These are phyloP conservation scores for Coemansia sp. DNA, from an alignment of 192 early-diverging fungal genomes.

Conservation along the genomic window DNA sequence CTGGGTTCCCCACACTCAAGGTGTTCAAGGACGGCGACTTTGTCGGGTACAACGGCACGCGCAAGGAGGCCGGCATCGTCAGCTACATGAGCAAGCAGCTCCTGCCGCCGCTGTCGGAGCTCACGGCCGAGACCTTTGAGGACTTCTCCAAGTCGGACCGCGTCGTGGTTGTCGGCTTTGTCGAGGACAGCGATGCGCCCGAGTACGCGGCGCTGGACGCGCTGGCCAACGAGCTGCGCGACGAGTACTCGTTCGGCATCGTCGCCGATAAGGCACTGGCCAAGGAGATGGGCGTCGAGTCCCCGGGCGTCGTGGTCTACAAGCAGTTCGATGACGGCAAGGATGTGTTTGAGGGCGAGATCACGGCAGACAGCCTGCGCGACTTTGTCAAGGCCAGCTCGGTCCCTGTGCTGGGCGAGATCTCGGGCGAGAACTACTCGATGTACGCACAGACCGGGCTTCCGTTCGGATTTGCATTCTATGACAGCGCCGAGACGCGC, in stretches of 20 bases:
- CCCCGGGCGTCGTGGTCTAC: slow-evolving; percentile 73
- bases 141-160: slow-evolving; percentile 78
- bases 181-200: slow-evolving; percentile 55
- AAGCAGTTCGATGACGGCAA: slow-evolving; percentile 90
- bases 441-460: slow-evolving; percentile 81
- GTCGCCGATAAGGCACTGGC: slow-evolving; percentile 58
- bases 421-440: slow-evolving; percentile 83
- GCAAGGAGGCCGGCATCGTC: slow-evolving; percentile 82
- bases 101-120: slow-evolving; percentile 70
- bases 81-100: slow-evolving; percentile 92
- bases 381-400: slow-evolving; percentile 75
- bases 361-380: slow-evolving; percentile 52
- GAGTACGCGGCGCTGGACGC: slow-evolving; percentile 61
- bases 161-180: slow-evolving; percentile 84
- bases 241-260: slow-evolving; percentile 81
- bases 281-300: slow-evolving; percentile 50
- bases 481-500: slow-evolving; percentile 57
- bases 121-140: slow-evolving; percentile 63
- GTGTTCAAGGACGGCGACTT: slow-evolving; percentile 68
- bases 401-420: slow-evolving; percentile 83
- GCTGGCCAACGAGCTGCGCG: slow-evolving; percentile 75
- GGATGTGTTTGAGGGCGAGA: slow-evolving; percentile 59
- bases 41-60: slow-evolving; percentile 78
- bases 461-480: slow-evolving; percentile 89
- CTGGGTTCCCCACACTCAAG: slow-evolving; percentile 93